These are phyloP conservation scores for Candida koratica DNA, from an alignment of 805 yeast genomes.

Conservation along the genomic window DNA sequence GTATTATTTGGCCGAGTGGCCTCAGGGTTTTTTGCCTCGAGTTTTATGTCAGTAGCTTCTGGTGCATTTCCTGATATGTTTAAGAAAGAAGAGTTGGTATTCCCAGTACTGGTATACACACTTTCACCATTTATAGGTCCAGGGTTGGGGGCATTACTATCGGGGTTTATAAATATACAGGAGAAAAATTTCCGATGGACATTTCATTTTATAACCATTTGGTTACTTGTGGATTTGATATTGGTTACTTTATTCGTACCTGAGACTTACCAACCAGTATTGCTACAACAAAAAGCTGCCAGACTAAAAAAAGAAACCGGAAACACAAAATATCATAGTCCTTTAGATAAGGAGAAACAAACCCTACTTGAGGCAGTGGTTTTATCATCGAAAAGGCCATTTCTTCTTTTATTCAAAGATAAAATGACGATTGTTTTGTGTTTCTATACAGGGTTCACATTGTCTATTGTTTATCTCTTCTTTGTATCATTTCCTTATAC, in stretches of 20 bases:
- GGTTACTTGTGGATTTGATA: slow-evolving; percentile 20
- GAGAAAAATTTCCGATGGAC: slow-evolving; percentile 23
- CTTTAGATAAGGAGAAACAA: slow-evolving; percentile 28
- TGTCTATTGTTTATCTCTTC: slow-evolving; percentile 41
- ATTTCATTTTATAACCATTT: slow-evolving; percentile 24
- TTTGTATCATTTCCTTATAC: slow-evolving; percentile 41
- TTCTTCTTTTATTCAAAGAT: slow-evolving; percentile 24
- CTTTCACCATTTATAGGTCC: slow-evolving; percentile 30
- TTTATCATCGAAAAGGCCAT: slow-evolving; percentile 21
- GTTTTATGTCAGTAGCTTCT: slow-evolving; percentile 28
- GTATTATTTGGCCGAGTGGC: slow-evolving; percentile 25
- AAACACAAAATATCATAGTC: slow-evolving; percentile 36
- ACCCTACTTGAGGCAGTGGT: slow-evolving; percentile 19
- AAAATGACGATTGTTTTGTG: slow-evolving; percentile 28
- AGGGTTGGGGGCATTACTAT: slow-evolving; percentile 26
- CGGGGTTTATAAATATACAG: slow-evolving; percentile 23
- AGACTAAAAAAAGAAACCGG: slow-evolving; percentile 32
- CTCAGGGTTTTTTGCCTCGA: slow-evolving; percentile 26
- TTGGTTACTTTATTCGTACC: slow-evolving; percentile 23
- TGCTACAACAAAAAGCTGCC: slow-evolving; percentile 22
- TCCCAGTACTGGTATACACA: slow-evolving; percentile 25
- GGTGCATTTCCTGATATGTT: slow-evolving; percentile 30
- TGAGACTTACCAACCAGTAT: slow-evolving; percentile 27
- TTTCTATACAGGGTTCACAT: slow-evolving; percentile 42
- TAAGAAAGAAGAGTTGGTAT: slow-evolving; percentile 19